Conservation (phyloP, 2,329 filamentous ascomycete species). For the Tolypocladium ovalisporum region DNA sequence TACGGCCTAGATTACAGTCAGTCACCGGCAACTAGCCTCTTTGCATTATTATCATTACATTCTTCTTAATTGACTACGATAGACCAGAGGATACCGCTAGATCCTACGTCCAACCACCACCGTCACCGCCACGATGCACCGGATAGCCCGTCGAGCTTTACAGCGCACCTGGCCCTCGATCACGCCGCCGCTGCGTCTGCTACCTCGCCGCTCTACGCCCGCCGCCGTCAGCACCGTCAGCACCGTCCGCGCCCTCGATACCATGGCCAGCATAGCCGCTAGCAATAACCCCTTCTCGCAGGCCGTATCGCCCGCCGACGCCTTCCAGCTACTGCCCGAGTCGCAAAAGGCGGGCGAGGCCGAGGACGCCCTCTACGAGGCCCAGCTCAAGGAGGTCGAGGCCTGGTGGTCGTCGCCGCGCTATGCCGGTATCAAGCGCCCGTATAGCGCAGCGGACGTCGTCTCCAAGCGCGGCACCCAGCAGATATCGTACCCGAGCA, state of each 20-base stretch:
- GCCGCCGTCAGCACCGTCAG: constrained; percentile 4
- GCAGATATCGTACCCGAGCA: constrained; percentile 82
- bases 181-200: constrained; percentile 10
- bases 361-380: constrained; percentile 77
- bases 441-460: constrained; percentile 82
- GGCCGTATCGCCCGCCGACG: constrained; percentile 46
- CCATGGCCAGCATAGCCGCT: constrained; percentile 18
- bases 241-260: constrained; percentile 16
- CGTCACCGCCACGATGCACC: constrained; percentile 18
- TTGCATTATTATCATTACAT: too few relatives aligned
- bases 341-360: constrained; percentile 64
- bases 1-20: too few relatives aligned
- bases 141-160: constrained; percentile 18
- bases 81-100: too few relatives aligned
- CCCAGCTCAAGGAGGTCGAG: constrained; percentile 75
- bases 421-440: constrained; percentile 80
- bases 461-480: constrained; percentile 87
- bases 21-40: too few relatives aligned
- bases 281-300: constrained; percentile 19
- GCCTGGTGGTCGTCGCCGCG: constrained; percentile 84
- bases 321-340: constrained; percentile 77
- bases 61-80: too few relatives aligned
- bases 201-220: constrained; percentile 8
- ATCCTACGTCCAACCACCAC: background rate
- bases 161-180: constrained; percentile 10